Evolutionary conservation across 164 flowering plant genomes (phyloP).

Genomic region (Piper longum): DNA sequence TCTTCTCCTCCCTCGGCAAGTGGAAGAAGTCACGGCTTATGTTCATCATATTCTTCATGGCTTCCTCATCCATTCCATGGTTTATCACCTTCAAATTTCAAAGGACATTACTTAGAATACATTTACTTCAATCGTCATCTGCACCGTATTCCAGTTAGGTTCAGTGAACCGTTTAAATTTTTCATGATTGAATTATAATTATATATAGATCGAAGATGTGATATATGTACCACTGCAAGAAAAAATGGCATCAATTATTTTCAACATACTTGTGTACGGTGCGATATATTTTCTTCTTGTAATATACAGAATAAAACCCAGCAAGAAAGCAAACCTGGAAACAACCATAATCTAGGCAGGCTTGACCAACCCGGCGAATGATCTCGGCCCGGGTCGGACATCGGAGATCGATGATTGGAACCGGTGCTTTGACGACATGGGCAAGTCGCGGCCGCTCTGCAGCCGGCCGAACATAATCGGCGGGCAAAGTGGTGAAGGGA

Average conservation of each 20-base stretch:
- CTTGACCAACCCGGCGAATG: slow-evolving; percentile 27
- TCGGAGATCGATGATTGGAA: slow-evolving; percentile 48
- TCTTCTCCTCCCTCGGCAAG: slow-evolving; percentile 61
- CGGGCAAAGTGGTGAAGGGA: slow-evolving; percentile 3
- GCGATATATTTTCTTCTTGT: no score
- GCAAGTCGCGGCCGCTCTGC: slow-evolving; percentile 58
- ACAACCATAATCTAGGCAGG: slow-evolving; percentile 44
- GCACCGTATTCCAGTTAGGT: not conserved
- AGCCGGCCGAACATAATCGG: slow-evolving; percentile 41
- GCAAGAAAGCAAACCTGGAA: slow-evolving; percentile 33
- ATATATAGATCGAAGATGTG: not conserved
- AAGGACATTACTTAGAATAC: not conserved
- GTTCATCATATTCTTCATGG: slow-evolving; percentile 24
- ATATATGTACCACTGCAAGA: not conserved
- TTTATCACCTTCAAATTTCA: slow-evolving; percentile 38
- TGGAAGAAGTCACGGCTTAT: slow-evolving; percentile 42
- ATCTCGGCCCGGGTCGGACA: slow-evolving; percentile 13
- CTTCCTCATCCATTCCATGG: slow-evolving; percentile 43
- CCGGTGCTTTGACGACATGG: slow-evolving; percentile 29
- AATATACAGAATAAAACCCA: no score
- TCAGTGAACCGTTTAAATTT: not conserved
- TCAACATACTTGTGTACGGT: no score
- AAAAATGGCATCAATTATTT: not conserved
- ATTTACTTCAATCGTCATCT: not conserved
- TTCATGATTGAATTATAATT: no score